phyloP scores from a whole-genome alignment of 1,284 basidiomycete genomes.

The Neonothopanus nambi region DNA sequence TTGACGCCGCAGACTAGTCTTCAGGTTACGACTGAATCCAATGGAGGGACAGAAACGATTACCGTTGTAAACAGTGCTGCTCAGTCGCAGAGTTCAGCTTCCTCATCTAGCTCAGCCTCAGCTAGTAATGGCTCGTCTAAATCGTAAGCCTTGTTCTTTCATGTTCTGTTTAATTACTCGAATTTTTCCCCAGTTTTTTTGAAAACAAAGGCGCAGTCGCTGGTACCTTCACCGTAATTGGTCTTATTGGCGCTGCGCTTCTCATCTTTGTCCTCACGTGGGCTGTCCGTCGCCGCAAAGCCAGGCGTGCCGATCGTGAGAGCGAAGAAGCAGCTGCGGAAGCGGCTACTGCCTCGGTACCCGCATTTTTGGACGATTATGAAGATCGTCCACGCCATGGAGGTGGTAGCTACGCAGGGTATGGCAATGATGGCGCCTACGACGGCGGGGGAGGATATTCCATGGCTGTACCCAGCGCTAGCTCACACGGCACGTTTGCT shows the following conservation, averaged over 20 bases:
- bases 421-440: neutral
- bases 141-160: constrained; percentile 2
- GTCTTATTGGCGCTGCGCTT: constrained; percentile 35
- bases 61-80: constrained; percentile 2
- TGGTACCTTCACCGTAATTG: constrained; percentile 42
- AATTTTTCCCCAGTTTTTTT: constrained; percentile 35
- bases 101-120: neutral
- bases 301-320: constrained; percentile 41
- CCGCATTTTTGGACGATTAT: constrained; percentile 4
- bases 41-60: constrained; percentile 7
- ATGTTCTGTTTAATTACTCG: neutral
- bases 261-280: constrained; percentile 35
- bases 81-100: neutral
- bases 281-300: constrained; percentile 39
- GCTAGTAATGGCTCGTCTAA: neutral
- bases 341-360: constrained; percentile 22
- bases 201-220: constrained; percentile 44
- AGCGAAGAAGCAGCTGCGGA: constrained; percentile 35
- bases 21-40: constrained; percentile 2
- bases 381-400: constrained; percentile 1
- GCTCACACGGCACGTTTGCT: constrained; percentile 5
- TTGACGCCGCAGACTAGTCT: neutral
- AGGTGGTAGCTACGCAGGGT: neutral
- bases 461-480: neutral
- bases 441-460: neutral